A percentile compares a stretch with the other conserved stretches of the same genome.
Evolutionary conservation across 495 filamentous ascomycete genomes (phyloP).

Genomic region (Penicillium turbatum): DNA sequence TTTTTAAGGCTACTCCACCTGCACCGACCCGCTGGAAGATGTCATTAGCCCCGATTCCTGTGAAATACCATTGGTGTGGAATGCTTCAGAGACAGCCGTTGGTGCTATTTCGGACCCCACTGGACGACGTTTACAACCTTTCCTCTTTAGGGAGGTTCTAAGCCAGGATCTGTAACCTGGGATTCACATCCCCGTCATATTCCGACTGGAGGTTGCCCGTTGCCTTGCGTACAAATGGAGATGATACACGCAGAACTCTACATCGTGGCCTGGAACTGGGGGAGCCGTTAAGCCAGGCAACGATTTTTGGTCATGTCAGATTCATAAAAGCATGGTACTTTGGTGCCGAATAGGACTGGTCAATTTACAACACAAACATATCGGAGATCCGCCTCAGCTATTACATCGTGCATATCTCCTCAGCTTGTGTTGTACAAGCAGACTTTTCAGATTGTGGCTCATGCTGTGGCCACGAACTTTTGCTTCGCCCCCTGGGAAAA

Average conservation of each 20-base stretch:
- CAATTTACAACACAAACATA: neutral
- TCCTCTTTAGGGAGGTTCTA: constrained; percentile 6
- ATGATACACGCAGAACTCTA: neutral
- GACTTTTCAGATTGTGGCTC: constrained; percentile 1
- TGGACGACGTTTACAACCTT: neutral
- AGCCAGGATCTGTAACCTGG: neutral
- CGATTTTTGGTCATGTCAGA: neutral
- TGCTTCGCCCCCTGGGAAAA: neutral
- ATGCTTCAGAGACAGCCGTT: constrained; percentile 20
- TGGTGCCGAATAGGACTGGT: neutral
- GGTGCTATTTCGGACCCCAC: constrained; percentile 10
- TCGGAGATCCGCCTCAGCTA: neutral
- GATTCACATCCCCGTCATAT: too few species aligned
- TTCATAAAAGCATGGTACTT: neutral
- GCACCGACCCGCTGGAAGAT: constrained; percentile 18
- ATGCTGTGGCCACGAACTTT: constrained; percentile 4
- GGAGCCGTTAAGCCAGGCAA: neutral
- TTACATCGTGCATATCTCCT: too few species aligned
- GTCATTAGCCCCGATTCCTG: constrained; percentile 3
- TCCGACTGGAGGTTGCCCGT: too few species aligned
- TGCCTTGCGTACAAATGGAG: neutral
- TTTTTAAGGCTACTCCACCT: constrained; percentile 16
- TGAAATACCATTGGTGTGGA: neutral
- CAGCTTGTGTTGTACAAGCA: neutral
- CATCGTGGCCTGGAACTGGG: neutral